phyloP scores from a whole-genome alignment of 495 filamentous ascomycete genomes.

The Monascus purpureus region DNA sequence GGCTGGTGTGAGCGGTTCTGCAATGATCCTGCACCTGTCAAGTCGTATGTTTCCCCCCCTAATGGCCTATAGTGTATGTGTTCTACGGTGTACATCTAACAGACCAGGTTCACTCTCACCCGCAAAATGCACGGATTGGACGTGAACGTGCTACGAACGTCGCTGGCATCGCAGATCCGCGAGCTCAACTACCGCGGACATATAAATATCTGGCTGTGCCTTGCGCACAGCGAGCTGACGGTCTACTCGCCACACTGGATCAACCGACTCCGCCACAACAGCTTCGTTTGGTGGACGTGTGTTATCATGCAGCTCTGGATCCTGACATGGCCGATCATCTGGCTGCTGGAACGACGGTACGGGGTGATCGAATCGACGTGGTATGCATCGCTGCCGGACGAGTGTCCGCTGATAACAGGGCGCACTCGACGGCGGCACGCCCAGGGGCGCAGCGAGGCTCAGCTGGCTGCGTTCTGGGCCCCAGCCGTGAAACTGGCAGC shows the following conservation, averaged over 20 bases:
- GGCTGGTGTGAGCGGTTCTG: slow-evolving; percentile 30
- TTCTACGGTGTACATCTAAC: neutral
- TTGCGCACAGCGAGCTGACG: slow-evolving; percentile 17
- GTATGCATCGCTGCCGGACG: slow-evolving; percentile 17
- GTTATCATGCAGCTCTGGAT: slow-evolving; percentile 34
- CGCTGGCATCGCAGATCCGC: slow-evolving; percentile 26
- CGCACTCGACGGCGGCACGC: slow-evolving; percentile 13
- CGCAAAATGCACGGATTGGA: slow-evolving; percentile 24
- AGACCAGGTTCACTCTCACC: slow-evolving; percentile 23
- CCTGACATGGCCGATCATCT: slow-evolving; percentile 29
- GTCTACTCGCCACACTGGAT: slow-evolving; percentile 36
- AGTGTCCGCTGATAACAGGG: slow-evolving; percentile 3
- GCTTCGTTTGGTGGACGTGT: slow-evolving; percentile 20
- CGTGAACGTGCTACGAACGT: slow-evolving; percentile 11
- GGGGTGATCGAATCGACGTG: slow-evolving; percentile 20
- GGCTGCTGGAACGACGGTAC: slow-evolving; percentile 26
- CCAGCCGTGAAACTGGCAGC: slow-evolving; percentile 24
- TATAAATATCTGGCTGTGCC: slow-evolving; percentile 9
- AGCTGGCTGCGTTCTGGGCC: slow-evolving; percentile 21
- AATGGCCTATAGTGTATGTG: neutral
- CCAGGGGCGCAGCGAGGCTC: slow-evolving; percentile 13
- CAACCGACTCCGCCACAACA: slow-evolving; percentile 24
- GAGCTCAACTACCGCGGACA: slow-evolving; percentile 27
- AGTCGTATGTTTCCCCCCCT: slow-evolving; percentile 18
- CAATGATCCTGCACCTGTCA: slow-evolving; percentile 21